phyloP scores from a whole-genome alignment of 1,284 basidiomycete genomes.

The Microbotryum violaceum region DNA sequence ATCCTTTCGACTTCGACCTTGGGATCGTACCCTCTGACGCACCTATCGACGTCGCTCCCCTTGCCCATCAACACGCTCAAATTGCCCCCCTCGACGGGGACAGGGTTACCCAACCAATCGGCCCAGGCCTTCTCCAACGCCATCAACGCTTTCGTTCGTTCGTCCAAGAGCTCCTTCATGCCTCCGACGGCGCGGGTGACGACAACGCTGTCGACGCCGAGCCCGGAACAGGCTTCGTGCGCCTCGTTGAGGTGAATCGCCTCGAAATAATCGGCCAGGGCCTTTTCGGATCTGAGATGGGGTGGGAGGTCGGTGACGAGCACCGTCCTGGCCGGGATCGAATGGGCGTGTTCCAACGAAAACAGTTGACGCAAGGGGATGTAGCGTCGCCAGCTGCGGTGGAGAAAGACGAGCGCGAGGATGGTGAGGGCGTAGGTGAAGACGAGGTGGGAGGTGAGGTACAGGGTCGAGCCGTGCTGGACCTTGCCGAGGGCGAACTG shows the following conservation, averaged over 20 bases:
- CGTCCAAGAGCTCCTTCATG: constrained; percentile 64
- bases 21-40: constrained; percentile 50
- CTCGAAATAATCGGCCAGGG: constrained; percentile 90
- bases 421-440: constrained; percentile 90
- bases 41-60: constrained; percentile 41
- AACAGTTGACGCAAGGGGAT: constrained; percentile 75
- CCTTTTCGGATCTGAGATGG: constrained; percentile 73
- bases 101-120: constrained; percentile 85
- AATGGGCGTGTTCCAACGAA: constrained; percentile 85
- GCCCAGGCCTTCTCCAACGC: constrained; percentile 78
- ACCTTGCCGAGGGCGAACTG: constrained; percentile 26
- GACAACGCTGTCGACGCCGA: constrained; percentile 81
- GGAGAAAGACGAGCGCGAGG: constrained; percentile 74
- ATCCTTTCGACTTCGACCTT: constrained; percentile 35
- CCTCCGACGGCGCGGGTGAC: constrained; percentile 73
- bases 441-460: constrained; percentile 60
- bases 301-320: constrained; percentile 74
- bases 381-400: constrained; percentile 82
- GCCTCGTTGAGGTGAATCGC: constrained; percentile 40
- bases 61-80: constrained; percentile 47
- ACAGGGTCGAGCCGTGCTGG: constrained; percentile 38
- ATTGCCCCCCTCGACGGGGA: constrained; percentile 57
- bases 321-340: constrained; percentile 85
- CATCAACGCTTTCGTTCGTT: constrained; percentile 66
- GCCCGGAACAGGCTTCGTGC: constrained; percentile 45